Evolutionary conservation across 169 alveolate genomes (phyloP).

Genomic region (Cryptosporidium andersoni): DNA sequence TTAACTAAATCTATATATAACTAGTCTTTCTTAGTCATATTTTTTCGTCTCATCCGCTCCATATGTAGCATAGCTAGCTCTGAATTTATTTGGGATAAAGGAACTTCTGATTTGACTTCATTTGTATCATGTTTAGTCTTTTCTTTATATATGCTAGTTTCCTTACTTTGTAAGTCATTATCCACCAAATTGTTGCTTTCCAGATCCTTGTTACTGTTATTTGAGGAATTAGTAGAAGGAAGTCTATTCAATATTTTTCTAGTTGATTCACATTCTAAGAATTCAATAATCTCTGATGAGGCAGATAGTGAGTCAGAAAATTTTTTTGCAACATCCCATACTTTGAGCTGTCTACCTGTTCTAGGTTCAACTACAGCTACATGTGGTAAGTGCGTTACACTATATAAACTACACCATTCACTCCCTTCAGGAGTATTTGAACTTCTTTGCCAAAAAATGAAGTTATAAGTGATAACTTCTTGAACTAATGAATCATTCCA

Average conservation of each 20-base stretch:
- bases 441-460: slow-evolving; percentile 64
- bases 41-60: slow-evolving; percentile 64
- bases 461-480: slow-evolving; percentile 45
- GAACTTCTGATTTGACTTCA: background rate
- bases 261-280: slow-evolving; percentile 34
- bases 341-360: slow-evolving; percentile 67
- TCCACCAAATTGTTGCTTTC: background rate
- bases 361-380: slow-evolving; percentile 66
- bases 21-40: background rate
- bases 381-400: slow-evolving; percentile 44
- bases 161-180: background rate
- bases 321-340: slow-evolving; percentile 56
- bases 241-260: slow-evolving; percentile 18
- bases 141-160: background rate
- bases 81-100: slow-evolving; percentile 37
- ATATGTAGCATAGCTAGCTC: slow-evolving; percentile 61
- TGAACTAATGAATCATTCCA: slow-evolving; percentile 56
- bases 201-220: background rate
- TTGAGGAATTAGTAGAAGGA: background rate
- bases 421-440: slow-evolving; percentile 59
- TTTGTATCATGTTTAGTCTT: background rate
- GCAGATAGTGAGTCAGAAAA: slow-evolving; percentile 62
- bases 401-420: slow-evolving; percentile 39
- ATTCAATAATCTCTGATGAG: slow-evolving; percentile 61
- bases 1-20: background rate